Evolutionary conservation across 768 basidiomycete species (phyloP), one percentile per base, ranked within the genome.

Genomic region (Russula compacta): DNA sequence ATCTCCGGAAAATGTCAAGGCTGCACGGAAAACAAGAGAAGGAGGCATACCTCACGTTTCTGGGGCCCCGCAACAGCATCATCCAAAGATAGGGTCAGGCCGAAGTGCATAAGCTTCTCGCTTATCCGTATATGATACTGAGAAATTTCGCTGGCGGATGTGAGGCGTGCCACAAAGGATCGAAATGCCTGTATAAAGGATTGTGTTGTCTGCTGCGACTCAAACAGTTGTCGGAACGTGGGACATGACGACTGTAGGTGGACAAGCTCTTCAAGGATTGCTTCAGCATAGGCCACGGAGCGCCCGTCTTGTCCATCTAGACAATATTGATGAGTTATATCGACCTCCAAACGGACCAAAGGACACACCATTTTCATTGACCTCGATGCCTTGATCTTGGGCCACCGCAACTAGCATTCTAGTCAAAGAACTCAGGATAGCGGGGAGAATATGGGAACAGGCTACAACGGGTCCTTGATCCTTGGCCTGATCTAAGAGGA

Each of bases 101-200:
- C 87, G 29, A 93, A 75, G 64, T 90, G 86, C 3, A 79, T 82
- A 15, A 91, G 70, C 62, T 89, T 89, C 66, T 89, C 85, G 17
- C 85, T 71, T 12, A 89, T 78, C 6, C 84, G 76, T n/a, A 78
- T 71, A 5, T 74, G 76, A 66, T 73, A 71, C 15, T 73, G 73
- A 47, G 80, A 81, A 32, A 83, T 70, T 19, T 72, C 72, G 1
- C 68, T 43, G 0, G 73, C 68, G n/a, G 68, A 61, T 0, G 77
- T 67, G 0, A 85, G 67, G 49, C 75, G 76, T 9, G 72, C 65
- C 0, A 83, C 77, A 68, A 86, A 87, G 3, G 74, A 67, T 65
- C 79, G 80, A 69, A 84, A 85, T 21, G 82, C 81, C 29, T 84
- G 81, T 8, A 90, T 75, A 63, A 89, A 88, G 9, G 83, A 63